These are phyloP conservation scores for Pistacia atlantica DNA, from an alignment of 345 rosid genomes.

Conservation along the genomic window DNA sequence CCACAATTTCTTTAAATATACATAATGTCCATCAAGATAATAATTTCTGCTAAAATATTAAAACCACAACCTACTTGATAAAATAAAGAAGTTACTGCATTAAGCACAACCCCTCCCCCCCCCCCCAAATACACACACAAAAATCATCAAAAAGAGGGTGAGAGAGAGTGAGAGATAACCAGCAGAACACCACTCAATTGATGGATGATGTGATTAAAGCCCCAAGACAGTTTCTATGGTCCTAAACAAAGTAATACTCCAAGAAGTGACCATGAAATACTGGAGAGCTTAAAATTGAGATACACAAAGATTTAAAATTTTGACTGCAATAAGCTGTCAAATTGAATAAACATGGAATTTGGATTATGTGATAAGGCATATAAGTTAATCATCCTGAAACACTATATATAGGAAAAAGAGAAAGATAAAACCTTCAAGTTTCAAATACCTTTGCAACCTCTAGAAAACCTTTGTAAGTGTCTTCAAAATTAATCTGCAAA, in stretches of 20 bases:
- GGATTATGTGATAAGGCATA: not conserved
- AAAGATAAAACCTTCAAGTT: not conserved
- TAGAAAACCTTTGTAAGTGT: conserved; percentile 96
- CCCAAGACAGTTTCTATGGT: not conserved
- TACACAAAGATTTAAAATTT: not conserved
- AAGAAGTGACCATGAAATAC: not conserved
- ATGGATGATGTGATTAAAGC: not conserved
- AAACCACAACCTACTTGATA: not conserved
- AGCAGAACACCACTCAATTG: not conserved
- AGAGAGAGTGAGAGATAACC: not conserved
- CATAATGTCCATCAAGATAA: conserved; percentile 11
- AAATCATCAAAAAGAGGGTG: too few relatives aligned
- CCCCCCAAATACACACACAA: too few relatives aligned
- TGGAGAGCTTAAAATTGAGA: not conserved
- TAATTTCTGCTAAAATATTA: not conserved
- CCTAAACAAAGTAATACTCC: not conserved
- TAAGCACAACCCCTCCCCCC: too few relatives aligned
- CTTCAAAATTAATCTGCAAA: conserved; percentile 93
- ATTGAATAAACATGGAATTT: not conserved
- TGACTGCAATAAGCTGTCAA: not conserved
- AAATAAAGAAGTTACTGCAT: not conserved
- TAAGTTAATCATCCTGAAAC: not conserved
- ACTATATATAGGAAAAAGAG: not conserved
- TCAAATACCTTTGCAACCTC: conserved; percentile 90
- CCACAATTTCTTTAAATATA: not conserved